Evolutionary conservation across 768 basidiomycete species (phyloP).

Genomic region (Psilocybe cubensis): DNA sequence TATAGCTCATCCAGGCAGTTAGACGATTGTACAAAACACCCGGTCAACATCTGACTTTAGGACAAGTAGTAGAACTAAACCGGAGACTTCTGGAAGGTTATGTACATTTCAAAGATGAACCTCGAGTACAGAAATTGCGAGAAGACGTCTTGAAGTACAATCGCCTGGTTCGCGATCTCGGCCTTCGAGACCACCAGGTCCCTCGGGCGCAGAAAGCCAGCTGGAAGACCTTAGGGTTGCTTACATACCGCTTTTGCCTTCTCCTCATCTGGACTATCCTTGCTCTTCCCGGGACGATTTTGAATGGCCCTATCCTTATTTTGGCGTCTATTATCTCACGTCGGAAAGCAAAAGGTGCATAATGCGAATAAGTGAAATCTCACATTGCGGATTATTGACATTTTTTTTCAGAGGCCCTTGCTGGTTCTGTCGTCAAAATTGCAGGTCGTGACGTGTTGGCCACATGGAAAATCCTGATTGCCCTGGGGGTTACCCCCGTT

Average conservation of each 20-base stretch:
- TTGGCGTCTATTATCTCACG: constrained; percentile 86
- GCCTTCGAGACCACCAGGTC: constrained; percentile 92
- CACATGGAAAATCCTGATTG: constrained; percentile 97
- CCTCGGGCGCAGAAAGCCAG: constrained; percentile 84
- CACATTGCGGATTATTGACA: not conserved
- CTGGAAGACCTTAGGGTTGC: constrained; percentile 85
- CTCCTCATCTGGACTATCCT: constrained; percentile 81
- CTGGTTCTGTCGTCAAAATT: constrained; percentile 93
- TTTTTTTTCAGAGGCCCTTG: constrained; percentile 78
- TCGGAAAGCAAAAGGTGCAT: constrained; percentile 89
- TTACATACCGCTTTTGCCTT: constrained; percentile 81
- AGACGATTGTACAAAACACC: constrained; percentile 93
- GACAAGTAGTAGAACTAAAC: constrained; percentile 95
- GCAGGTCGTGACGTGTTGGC: constrained; percentile 96
- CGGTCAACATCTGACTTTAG: constrained; percentile 89
- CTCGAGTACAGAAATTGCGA: constrained; percentile 81
- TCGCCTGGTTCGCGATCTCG: constrained; percentile 83
- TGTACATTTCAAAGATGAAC: constrained; percentile 89
- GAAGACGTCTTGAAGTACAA: constrained; percentile 89
- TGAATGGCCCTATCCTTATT: constrained; percentile 94
- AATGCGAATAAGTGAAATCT: not conserved
- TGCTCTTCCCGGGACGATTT: constrained; percentile 87
- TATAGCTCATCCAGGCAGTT: constrained; percentile 92
- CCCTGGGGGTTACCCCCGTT: constrained; percentile 86
- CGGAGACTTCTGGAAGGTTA: constrained; percentile 94